phyloP scores from a whole-genome alignment of 495 filamentous ascomycete genomes.

The Neurospora sp. region DNA sequence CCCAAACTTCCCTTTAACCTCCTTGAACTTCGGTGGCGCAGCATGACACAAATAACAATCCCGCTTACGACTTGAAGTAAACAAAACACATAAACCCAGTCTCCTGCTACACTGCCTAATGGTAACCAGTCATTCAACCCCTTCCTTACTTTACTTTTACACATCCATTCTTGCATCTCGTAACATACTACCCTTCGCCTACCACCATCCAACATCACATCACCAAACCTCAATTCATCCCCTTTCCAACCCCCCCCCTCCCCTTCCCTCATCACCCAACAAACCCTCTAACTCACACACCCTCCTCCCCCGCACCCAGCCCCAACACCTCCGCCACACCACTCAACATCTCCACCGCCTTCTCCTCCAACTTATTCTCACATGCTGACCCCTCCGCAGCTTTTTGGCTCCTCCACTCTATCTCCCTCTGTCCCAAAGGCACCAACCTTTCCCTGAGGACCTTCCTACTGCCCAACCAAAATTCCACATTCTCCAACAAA shows the following conservation, averaged over 20 bases:
- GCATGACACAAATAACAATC: not conserved
- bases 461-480: constrained; percentile 52
- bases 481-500: constrained; percentile 70
- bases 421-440: constrained; percentile 61
- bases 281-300: not conserved
- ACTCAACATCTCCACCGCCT: constrained; percentile 54
- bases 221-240: not conserved
- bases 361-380: constrained; percentile 63
- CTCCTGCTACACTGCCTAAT: not conserved
- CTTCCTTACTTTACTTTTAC: not conserved
- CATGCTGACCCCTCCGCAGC: constrained; percentile 18
- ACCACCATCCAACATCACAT: too few relatives aligned
- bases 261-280: not conserved
- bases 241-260: not conserved
- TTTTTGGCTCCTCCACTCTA: constrained; percentile 44
- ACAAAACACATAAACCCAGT: not conserved
- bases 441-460: constrained; percentile 58
- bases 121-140: not conserved
- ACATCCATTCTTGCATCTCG: not conserved
- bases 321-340: constrained; percentile 42
- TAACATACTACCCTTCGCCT: too few relatives aligned
- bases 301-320: constrained; percentile 30
- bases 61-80: not conserved
- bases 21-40: not conserved
- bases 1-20: not conserved